Conservation (phyloP, 805 yeast species). For the Cyberlindnera petersonii region DNA sequence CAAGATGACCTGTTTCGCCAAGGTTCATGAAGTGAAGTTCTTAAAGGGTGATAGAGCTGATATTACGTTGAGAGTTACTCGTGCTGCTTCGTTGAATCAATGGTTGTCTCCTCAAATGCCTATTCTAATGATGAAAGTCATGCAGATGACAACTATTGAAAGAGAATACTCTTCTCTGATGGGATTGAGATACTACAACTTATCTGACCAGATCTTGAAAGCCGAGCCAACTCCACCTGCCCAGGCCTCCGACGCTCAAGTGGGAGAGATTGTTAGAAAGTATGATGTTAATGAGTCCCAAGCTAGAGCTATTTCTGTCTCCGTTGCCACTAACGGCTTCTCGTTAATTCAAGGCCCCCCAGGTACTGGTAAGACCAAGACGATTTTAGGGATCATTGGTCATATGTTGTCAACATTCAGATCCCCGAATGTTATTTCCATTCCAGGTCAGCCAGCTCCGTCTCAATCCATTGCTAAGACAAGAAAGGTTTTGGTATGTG, state of each 20-base stretch:
- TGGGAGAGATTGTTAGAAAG: conserved; percentile 40
- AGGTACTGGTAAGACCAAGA: conserved; percentile 98
- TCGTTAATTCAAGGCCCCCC: conserved; percentile 98
- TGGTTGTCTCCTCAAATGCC: conserved; percentile 60
- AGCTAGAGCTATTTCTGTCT: conserved; percentile 80
- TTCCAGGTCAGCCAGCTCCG: conserved; percentile 26
- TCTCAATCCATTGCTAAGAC: conserved; percentile 22
- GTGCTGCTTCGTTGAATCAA: conserved; percentile 41
- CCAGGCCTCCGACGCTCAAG: conserved; percentile 30
- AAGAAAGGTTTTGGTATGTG: conserved; percentile 79
- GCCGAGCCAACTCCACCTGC: conserved; percentile 57
- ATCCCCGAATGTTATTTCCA: conserved; percentile 29
- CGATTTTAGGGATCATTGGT: conserved; percentile 89
- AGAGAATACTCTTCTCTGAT: conserved; percentile 84
- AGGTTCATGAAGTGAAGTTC: conserved; percentile 67
- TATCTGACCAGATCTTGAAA: conserved; percentile 58
- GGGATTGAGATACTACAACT: conserved; percentile 79
- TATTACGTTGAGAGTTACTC: conserved; percentile 63
- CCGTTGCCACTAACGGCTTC: conserved; percentile 68
- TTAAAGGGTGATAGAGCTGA: conserved; percentile 67
- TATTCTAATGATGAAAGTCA: conserved; percentile 65
- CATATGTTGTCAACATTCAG: conserved; percentile 50
- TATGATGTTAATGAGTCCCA: conserved; percentile 82
- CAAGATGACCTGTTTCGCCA: conserved; percentile 67
- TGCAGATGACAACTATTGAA: conserved; percentile 88